Percentiles rank a stretch among this genome's conserved stretches.
phyloP scores from a whole-genome alignment of 2,329 filamentous ascomycete species.

The Diaporthe sp. region DNA sequence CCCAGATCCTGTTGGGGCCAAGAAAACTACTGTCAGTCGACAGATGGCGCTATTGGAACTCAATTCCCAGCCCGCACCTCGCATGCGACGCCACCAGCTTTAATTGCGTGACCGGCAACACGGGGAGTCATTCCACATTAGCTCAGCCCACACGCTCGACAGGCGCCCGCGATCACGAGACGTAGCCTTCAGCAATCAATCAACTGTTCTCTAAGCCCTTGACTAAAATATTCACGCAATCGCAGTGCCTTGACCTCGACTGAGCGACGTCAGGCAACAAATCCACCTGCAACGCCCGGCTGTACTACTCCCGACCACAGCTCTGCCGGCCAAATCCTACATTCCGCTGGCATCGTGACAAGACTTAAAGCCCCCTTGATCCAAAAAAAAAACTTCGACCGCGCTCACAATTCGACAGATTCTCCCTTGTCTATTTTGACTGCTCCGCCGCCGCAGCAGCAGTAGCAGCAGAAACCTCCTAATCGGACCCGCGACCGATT shows the following conservation, averaged over 20 bases:
- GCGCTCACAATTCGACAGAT: neutral
- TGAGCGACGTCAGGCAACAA: neutral
- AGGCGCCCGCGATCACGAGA: slow-evolving; percentile 1
- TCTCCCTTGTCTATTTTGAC: neutral
- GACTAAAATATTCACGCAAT: neutral
- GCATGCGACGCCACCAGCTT: slow-evolving; percentile 19
- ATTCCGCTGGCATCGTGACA: neutral
- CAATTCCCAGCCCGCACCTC: slow-evolving; percentile 23
- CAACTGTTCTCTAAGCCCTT: neutral
- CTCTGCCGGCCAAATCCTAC: neutral
- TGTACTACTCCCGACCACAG: neutral
- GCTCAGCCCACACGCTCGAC: slow-evolving; percentile 15
- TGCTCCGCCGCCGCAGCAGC: neutral
- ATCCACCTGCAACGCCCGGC: neutral
- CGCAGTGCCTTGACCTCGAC: neutral
- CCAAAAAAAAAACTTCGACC: neutral
- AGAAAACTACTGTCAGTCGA: neutral
- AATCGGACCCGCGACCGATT: neutral
- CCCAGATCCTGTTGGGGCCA: slow-evolving; percentile 21
- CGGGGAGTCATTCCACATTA: slow-evolving; percentile 16
- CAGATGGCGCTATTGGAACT: slow-evolving; percentile 26
- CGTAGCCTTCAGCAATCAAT: neutral
- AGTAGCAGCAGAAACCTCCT: neutral
- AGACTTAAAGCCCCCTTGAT: neutral
- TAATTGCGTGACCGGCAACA: neutral